These are phyloP conservation scores for Sporobolomyces roseus DNA, from an alignment of 768 basidiomycete species.

Conservation along the genomic window DNA sequence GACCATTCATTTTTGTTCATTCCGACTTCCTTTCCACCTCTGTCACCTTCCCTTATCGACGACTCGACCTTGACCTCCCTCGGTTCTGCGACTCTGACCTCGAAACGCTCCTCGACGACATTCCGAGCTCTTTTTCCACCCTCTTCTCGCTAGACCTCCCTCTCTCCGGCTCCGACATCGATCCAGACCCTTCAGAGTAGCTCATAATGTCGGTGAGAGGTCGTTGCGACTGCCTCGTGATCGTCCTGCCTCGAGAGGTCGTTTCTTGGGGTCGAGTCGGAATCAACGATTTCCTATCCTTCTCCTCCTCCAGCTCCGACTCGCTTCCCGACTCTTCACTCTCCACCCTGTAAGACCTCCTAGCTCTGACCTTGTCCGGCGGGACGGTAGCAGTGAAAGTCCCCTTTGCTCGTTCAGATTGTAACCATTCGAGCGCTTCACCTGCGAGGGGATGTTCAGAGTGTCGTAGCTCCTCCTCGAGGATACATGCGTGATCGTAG, in stretches of 20 bases:
- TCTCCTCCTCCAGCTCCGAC: neutral
- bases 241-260: neutral
- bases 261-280: neutral
- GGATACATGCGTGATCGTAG: neutral
- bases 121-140: too few relatives aligned
- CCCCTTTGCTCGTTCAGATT: neutral
- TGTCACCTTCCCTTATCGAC: too few relatives aligned
- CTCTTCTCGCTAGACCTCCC: too few relatives aligned
- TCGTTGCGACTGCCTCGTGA: neutral
- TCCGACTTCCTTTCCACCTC: too few relatives aligned
- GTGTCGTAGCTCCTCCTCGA: neutral
- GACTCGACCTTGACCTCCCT: too few relatives aligned
- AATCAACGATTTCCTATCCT: neutral
- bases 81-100: constrained; percentile 56
- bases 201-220: too few relatives aligned
- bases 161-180: too few relatives aligned
- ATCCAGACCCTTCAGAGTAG: too few relatives aligned
- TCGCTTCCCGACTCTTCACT: neutral
- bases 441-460: constrained; percentile 10
- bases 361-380: too few relatives aligned
- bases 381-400: too few relatives aligned
- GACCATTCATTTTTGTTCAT: too few relatives aligned
- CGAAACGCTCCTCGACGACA: constrained; percentile 2
- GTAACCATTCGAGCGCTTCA: constrained; percentile 7
- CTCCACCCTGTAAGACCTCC: too few relatives aligned